Conservation (phyloP, 2,329 filamentous ascomycete genomes). For the Raffaelea arxii region DNA sequence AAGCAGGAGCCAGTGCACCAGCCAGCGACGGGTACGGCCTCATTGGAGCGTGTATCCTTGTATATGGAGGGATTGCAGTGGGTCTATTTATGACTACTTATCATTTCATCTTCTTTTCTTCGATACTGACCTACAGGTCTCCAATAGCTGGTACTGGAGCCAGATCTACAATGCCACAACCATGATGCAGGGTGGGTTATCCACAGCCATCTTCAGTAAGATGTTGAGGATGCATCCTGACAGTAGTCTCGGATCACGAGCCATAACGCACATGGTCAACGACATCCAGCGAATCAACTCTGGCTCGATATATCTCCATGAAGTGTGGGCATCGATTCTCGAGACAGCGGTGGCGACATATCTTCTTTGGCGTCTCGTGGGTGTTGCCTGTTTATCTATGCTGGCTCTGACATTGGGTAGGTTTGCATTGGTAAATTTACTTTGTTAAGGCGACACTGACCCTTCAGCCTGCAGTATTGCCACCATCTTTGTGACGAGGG, state of each 20-base stretch:
- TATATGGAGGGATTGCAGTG: slow-evolving; percentile 5
- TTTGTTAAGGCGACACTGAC: too few species aligned
- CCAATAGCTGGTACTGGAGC: slow-evolving; percentile 7
- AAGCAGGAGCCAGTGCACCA: background rate
- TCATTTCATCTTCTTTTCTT: too few species aligned
- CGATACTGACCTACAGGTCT: background rate
- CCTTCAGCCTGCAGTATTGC: too few species aligned
- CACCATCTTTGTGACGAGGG: too few species aligned
- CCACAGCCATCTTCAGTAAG: slow-evolving; percentile 4
- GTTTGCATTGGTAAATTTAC: too few species aligned
- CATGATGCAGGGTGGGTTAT: slow-evolving; percentile 4
- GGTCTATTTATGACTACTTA: too few species aligned
- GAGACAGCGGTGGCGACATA: slow-evolving; percentile 1
- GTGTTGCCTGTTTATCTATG: background rate
- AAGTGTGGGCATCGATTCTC: too few species aligned
- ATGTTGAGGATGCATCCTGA: slow-evolving; percentile 1
- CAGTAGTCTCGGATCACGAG: too few species aligned
- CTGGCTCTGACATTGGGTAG: background rate
- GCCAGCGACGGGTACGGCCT: slow-evolving; percentile 7
- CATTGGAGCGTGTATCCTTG: slow-evolving; percentile 3
- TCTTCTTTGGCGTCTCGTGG: background rate
- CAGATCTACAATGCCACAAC: slow-evolving; percentile 2
- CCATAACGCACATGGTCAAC: too few species aligned
- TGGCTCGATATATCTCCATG: too few species aligned
- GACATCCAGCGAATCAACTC: too few species aligned